phyloP scores from a whole-genome alignment of 495 filamentous ascomycete genomes.

The Aspergillus indologenus region DNA sequence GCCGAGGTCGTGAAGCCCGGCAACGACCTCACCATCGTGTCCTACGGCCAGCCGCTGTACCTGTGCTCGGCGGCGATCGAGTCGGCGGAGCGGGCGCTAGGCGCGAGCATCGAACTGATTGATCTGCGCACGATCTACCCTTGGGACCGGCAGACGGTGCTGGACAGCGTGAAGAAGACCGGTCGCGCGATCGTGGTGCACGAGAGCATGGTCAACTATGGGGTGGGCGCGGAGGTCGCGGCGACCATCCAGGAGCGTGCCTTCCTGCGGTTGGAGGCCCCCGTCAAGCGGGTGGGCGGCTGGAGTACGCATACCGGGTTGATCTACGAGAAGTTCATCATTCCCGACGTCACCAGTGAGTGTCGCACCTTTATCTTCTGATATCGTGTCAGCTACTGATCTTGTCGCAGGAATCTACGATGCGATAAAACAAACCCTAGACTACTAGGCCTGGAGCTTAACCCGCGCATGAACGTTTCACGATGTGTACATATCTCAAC shows the following conservation, averaged over 20 bases:
- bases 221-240: slow-evolving; percentile 89
- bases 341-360: slow-evolving; percentile 91
- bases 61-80: slow-evolving; percentile 77
- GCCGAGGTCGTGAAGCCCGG: slow-evolving; percentile 87
- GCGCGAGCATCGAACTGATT: slow-evolving; percentile 80
- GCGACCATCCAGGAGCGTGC: slow-evolving; percentile 87
- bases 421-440: slow-evolving; percentile 56
- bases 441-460: slow-evolving; percentile 42
- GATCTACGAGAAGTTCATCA: slow-evolving; percentile 79
- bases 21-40: slow-evolving; percentile 79
- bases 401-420: slow-evolving; percentile 57
- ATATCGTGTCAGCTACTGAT: slow-evolving; percentile 3
- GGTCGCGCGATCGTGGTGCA: slow-evolving; percentile 90
- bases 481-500: background rate
- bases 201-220: slow-evolving; percentile 93
- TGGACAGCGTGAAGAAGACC: slow-evolving; percentile 85
- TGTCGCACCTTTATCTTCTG: slow-evolving; percentile 20
- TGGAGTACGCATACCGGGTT: slow-evolving; percentile 87
- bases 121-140: slow-evolving; percentile 91
- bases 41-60: slow-evolving; percentile 91
- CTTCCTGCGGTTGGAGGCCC: slow-evolving; percentile 87
- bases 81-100: slow-evolving; percentile 76
- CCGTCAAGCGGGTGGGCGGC: slow-evolving; percentile 84
- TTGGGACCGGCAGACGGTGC: slow-evolving; percentile 84
- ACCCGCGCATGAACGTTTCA: background rate